Base-by-base conservation (phyloP, 2,329 filamentous ascomycete genomes). In the Aspergillus sp. region DNA sequence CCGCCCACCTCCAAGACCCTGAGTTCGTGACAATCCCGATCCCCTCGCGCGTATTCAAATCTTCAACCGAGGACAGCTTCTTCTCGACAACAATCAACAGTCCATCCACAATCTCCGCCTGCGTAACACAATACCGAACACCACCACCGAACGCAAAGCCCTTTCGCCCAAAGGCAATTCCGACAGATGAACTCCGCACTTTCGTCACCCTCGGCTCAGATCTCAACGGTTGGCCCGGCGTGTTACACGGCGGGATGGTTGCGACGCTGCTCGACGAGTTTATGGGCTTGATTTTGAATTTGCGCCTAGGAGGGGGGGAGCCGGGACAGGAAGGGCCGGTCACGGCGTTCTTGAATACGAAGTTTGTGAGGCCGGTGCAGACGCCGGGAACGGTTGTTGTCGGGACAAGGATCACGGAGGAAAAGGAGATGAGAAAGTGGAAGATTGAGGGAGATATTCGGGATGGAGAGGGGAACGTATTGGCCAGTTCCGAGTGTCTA, bases 231-330 rank as follows among this genome's bases (percentile, higher is more conserved):
- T 69, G 70, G 34, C 68, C 71, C 1, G 62, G 65, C 15, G 60
- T 71, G 1, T 60, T 74, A 9, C 72, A 74, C 50, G 72, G 72
- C 43, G 72, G 72, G 9, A 68, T 72, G 28, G 64, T 69, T 4
- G 67, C 68, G 7, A 66, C 67, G 4, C 52, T 74, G 7, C 55
- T 74, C 15, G 72, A 74, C 51, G 70, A 71, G 60, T 62, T 55
- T 17, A 68, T 70, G 59, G 71, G 69, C 4, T 41, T 69, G 1
- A 54, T 69, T 3, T 31, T 70, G 30, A 59, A 54, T 3, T 22
- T 61, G 17, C 45, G 45, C n/a, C 49, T 43, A 15, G 66, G 46
- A 5, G 54, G 54, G 49, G 53, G 58, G 30, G 11, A 50, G 43
- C 34, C 57, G 22, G 17, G 55, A 19, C 34, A 53, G n/a, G 51